Evolutionary conservation across 2,329 filamentous ascomycete genomes (phyloP), one percentile per base, ranked within the genome.

Genomic region (Talaromyces sp.): DNA sequence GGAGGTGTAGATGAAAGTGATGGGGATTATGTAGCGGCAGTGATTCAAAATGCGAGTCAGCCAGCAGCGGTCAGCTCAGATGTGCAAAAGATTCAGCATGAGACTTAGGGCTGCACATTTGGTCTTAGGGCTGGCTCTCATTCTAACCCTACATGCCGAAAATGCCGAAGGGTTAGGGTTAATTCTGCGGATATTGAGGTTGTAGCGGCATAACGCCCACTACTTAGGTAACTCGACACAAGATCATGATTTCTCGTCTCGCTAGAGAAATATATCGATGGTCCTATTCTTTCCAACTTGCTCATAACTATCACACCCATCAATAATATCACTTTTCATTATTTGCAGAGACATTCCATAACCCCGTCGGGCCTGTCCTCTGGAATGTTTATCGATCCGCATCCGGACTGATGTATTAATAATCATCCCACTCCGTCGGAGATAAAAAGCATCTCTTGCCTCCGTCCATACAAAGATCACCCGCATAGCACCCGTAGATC

Each of bases 351-450:
- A 29, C 5, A 27, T 49, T 17, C 43, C n/a, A 22, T n/a, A n/a
- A n/a, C n/a, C n/a, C n/a, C n/a, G n/a, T n/a, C n/a, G n/a, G n/a
- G n/a, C n/a, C n/a, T n/a, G n/a, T n/a, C n/a, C n/a, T n/a, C n/a
- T n/a, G n/a, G n/a, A n/a, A n/a, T n/a, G n/a, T n/a, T n/a, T n/a
- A n/a, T 53, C 49, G 25, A 17, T 31, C 25, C 7, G 25, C 49
- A 29, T 51, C 22, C 22, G 47, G 25, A 29, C 49, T 27, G 27
- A n/a, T 53, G 49, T 53, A 53, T 53, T 53, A 53, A 31, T 53
- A 53, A 53, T 29, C 49, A 53, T 53, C 49, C 49, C 49, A 53
- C 49, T 53, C 49, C 49, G 49, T 53, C 49, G 49, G 49, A 31
- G 49, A n/a, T 13, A 51, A 25, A 13, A 1, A 25, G 22, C 22